phyloP scores from a whole-genome alignment of 2,329 filamentous ascomycete genomes.

The Cyphellophora attinorum region DNA sequence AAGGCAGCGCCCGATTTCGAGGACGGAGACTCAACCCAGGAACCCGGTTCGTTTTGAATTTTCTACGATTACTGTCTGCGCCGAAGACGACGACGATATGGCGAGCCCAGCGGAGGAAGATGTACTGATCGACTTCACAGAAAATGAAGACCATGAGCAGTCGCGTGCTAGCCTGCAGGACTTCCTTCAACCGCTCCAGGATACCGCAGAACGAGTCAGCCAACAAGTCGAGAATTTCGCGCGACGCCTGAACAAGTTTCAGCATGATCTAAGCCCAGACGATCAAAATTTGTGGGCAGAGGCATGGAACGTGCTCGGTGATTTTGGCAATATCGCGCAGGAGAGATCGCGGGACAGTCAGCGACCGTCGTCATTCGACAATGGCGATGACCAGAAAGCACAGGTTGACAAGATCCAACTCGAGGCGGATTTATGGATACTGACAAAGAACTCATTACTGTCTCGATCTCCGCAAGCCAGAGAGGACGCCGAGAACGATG shows the following conservation, averaged over 20 bases:
- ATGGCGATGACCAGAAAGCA: conserved; percentile 18
- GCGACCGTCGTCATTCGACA: conserved; percentile 1
- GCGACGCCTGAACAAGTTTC: conserved; percentile 68
- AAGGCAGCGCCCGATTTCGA: no score
- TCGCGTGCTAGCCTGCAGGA: conserved; percentile 26
- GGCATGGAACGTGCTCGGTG: conserved; percentile 57
- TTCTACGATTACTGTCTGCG: no score
- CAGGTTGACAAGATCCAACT: conserved; percentile 60
- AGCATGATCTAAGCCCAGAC: no score
- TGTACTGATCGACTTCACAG: conserved; percentile 6
- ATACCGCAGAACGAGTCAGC: conserved; percentile 59
- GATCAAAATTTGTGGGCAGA: no score
- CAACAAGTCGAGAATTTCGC: conserved; percentile 83
- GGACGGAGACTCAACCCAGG: no score
- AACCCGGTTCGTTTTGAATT: no score
- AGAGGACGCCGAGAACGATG: conserved; percentile 27
- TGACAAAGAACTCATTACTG: conserved; percentile 55
- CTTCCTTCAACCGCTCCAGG: conserved; percentile 50
- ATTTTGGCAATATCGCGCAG: conserved; percentile 52
- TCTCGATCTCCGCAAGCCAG: conserved; percentile 53
- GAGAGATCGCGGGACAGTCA: conserved; percentile 22
- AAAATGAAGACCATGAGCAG: conserved; percentile 20
- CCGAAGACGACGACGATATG: no score
- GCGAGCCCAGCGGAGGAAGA: not conserved
- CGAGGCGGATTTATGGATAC: conserved; percentile 74